These are phyloP conservation scores for Grosmannia serpens DNA, from an alignment of 2,329 filamentous ascomycete species.

Conservation along the genomic window DNA sequence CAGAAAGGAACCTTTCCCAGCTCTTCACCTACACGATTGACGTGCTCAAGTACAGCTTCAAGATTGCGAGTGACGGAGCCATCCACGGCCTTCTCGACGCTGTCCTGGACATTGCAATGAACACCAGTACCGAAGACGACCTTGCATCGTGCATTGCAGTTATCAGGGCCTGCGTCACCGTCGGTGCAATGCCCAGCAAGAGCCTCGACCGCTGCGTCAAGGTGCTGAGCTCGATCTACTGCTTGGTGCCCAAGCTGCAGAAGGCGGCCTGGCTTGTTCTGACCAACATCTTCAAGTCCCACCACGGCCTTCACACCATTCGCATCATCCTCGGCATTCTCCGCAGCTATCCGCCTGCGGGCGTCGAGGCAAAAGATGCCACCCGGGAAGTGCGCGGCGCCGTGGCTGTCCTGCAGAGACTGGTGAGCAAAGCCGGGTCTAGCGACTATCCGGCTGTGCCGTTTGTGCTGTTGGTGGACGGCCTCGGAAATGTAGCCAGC, in stretches of 20 bases:
- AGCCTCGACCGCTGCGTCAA: slow-evolving; percentile 56
- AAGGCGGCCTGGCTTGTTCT: slow-evolving; percentile 60
- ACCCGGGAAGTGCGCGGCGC: slow-evolving; percentile 50
- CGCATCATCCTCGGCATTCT: slow-evolving; percentile 53
- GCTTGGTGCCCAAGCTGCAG: slow-evolving; percentile 47
- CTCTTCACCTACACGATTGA: slow-evolving; percentile 56
- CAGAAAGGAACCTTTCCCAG: slow-evolving; percentile 50
- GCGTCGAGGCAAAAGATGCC: slow-evolving; percentile 37
- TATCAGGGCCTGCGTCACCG: slow-evolving; percentile 60
- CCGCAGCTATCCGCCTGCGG: slow-evolving; percentile 32
- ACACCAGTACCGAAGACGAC: slow-evolving; percentile 53
- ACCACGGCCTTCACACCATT: slow-evolving; percentile 59
- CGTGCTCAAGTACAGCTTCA: slow-evolving; percentile 66
- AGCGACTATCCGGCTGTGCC: slow-evolving; percentile 50
- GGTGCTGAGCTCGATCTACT: slow-evolving; percentile 61
- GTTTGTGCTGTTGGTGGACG: slow-evolving; percentile 46
- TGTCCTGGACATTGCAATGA: slow-evolving; percentile 55
- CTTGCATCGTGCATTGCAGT: slow-evolving; percentile 56
- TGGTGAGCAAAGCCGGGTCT: slow-evolving; percentile 47
- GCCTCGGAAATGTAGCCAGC: slow-evolving; percentile 38
- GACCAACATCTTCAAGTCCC: slow-evolving; percentile 59
- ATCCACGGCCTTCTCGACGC: slow-evolving; percentile 49
- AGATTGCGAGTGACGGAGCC: slow-evolving; percentile 51
- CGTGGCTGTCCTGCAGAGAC: slow-evolving; percentile 49
- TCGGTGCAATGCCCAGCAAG: slow-evolving; percentile 53